These are phyloP conservation scores for Aegilops longissima DNA, from an alignment of 176 grass and related monocot genomes.

Conservation along the genomic window DNA sequence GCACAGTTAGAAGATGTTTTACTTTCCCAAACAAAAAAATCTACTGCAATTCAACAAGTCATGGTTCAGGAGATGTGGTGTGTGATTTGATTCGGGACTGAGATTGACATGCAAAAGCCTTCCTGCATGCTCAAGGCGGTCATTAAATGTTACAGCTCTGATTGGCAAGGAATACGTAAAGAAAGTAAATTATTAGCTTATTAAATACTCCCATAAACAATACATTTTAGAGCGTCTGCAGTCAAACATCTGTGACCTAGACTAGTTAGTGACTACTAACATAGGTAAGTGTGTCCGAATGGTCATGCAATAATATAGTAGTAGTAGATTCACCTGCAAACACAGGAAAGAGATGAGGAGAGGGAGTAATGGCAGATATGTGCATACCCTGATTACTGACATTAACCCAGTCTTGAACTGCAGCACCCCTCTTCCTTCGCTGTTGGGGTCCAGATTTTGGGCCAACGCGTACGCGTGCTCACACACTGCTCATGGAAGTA, in stretches of 20 bases:
- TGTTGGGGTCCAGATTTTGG: slow-evolving; percentile 85
- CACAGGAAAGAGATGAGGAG: neutral
- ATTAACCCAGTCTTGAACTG: slow-evolving; percentile 97
- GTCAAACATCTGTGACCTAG: neutral
- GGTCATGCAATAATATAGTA: neutral
- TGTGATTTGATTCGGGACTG: neutral
- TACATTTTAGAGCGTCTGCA: neutral
- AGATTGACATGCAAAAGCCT: neutral
- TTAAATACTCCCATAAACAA: neutral
- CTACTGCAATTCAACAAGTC: neutral
- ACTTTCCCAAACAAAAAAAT: neutral
- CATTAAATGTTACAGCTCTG: neutral
- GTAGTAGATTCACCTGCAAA: neutral
- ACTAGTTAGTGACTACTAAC: neutral
- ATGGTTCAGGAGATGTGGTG: neutral
- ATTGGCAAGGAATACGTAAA: neutral
- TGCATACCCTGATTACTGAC: slow-evolving; percentile 85
- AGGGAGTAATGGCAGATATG: neutral
- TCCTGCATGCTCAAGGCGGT: neutral
- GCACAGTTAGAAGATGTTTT: slow-evolving; percentile 16
- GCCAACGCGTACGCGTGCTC: slow-evolving; percentile 83
- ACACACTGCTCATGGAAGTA: slow-evolving; percentile 61
- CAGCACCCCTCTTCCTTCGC: slow-evolving; percentile 87
- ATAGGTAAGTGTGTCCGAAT: neutral
- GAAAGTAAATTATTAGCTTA: neutral